A percentile compares a stretch with the other conserved stretches of the same genome.
Conservation (phyloP, 2,329 filamentous ascomycete genomes). For the Talaromyces sp. region DNA sequence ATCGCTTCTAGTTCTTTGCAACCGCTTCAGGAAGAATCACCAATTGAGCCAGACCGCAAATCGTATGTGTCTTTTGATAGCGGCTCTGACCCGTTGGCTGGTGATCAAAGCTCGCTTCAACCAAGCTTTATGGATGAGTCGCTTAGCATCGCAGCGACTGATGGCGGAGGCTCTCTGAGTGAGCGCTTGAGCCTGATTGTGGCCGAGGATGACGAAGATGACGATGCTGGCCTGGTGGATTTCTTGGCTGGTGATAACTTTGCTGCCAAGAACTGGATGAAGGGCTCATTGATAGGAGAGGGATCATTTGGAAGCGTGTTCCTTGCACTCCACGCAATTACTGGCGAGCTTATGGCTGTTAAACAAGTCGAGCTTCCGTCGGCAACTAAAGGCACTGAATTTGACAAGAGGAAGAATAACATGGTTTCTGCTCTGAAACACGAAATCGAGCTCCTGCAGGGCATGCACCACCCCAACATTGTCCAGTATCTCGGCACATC, state of each 20-base stretch:
- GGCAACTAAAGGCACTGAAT: slow-evolving; percentile 67
- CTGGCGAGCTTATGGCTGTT: slow-evolving; percentile 93
- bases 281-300: slow-evolving; percentile 92
- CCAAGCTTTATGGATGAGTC: slow-evolving; percentile 84
- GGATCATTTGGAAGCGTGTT: slow-evolving; percentile 96
- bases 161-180: slow-evolving; percentile 64
- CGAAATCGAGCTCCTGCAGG: slow-evolving; percentile 88
- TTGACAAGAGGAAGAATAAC: slow-evolving; percentile 86
- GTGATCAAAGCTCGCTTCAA: slow-evolving; percentile 69
- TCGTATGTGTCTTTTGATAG: slow-evolving; percentile 76
- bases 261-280: slow-evolving; percentile 99
- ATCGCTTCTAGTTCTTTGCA: slow-evolving; percentile 84
- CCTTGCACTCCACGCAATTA: slow-evolving; percentile 88
- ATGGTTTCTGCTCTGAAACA: slow-evolving; percentile 98
- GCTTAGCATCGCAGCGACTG: slow-evolving; percentile 59
- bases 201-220: slow-evolving; percentile 84
- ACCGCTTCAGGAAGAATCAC: slow-evolving; percentile 76
- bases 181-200: slow-evolving; percentile 79
- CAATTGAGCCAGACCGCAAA: slow-evolving; percentile 80
- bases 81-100: slow-evolving; percentile 56
- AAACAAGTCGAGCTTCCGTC: slow-evolving; percentile 95
- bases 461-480: slow-evolving; percentile 93
- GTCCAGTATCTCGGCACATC: slow-evolving; percentile 97
- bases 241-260: slow-evolving; percentile 91
- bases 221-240: slow-evolving; percentile 80